Conservation (phyloP, 805 yeast genomes). For the Saturnispora ahearnii region DNA sequence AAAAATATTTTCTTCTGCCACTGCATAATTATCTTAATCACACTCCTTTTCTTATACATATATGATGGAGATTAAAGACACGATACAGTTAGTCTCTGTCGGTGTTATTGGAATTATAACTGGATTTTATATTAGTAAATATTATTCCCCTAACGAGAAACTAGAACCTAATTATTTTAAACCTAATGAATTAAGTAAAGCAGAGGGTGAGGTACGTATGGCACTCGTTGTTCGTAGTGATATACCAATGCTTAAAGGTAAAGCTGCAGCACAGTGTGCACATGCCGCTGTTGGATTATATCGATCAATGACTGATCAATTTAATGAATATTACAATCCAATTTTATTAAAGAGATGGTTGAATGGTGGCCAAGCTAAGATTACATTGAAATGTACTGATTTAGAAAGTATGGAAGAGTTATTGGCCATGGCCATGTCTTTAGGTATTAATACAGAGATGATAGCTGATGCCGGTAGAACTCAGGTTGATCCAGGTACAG, state of each 20-base stretch:
- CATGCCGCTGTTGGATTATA: constrained; percentile 95
- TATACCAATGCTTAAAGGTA: constrained; percentile 87
- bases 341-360: constrained; percentile 69
- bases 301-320: constrained; percentile 49
- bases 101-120: constrained; percentile 23
- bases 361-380: constrained; percentile 83
- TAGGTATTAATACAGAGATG: constrained; percentile 69
- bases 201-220: constrained; percentile 80
- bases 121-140: constrained; percentile 25
- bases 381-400: constrained; percentile 66
- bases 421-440: constrained; percentile 70
- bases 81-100: constrained; percentile 11
- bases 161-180: constrained; percentile 28
- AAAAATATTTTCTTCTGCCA: background rate
- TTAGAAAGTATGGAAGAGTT: constrained; percentile 66
- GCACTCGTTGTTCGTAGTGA: constrained; percentile 83
- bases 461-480: constrained; percentile 97
- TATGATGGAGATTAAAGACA: background rate
- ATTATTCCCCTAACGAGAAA: background rate
- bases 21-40: background rate
- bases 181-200: constrained; percentile 49
- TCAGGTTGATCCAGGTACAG: constrained; percentile 91
- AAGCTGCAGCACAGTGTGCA: constrained; percentile 94
- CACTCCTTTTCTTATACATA: background rate
- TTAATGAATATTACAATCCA: constrained; percentile 50